Evolutionary conservation across 495 filamentous ascomycete genomes (phyloP), one percentile per base, ranked within the genome.

Genomic region (Aspergillus sclerotiicarbonarius): DNA sequence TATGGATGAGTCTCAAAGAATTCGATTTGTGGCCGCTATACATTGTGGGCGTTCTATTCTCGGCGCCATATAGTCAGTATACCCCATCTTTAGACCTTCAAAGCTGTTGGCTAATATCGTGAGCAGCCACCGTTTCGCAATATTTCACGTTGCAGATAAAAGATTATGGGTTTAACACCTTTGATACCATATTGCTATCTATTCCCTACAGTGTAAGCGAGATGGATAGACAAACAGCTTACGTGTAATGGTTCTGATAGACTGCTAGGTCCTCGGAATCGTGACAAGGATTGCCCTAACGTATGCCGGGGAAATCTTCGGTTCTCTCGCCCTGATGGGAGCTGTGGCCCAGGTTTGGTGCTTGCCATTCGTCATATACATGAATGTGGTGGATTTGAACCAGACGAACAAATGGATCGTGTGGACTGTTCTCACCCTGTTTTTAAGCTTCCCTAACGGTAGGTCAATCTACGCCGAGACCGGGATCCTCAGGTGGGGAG

Each of bases 91-190:
- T 16, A n/a, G 4, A 12, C 16, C 29, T 6, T 6, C 21, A 8
- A n/a, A 0, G 46, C 15, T 1, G 30, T 13, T 6, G 16, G 18
- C 53, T 60, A 32, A 61, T 3, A 46, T 8, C 1, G 13, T 41
- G 33, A 37, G 35, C 9, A 52, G 58, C 62, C 0, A 75, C 84
- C 0, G 69, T 76, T 1, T 62, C 66, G 21, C 60, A 66, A 20
- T 91, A 90, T 58, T 71, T 90, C n/a, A 89, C 87, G 0, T 69
- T 90, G 4, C 82, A 78, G 0, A 71, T 89, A 13, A 73, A 75
- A 48, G 66, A 69, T 6, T 70, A 87, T 9, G 86, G 86, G 1
- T 91, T 90, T 58, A 71, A 74, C 51, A 87, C 85, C 4, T 87
- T 90, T 61, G 62, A 82, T 13, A 83, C 85, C 4, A 90, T 87